Conservation (phyloP, 1,284 basidiomycete genomes). For the Neolentinus lepideus region DNA sequence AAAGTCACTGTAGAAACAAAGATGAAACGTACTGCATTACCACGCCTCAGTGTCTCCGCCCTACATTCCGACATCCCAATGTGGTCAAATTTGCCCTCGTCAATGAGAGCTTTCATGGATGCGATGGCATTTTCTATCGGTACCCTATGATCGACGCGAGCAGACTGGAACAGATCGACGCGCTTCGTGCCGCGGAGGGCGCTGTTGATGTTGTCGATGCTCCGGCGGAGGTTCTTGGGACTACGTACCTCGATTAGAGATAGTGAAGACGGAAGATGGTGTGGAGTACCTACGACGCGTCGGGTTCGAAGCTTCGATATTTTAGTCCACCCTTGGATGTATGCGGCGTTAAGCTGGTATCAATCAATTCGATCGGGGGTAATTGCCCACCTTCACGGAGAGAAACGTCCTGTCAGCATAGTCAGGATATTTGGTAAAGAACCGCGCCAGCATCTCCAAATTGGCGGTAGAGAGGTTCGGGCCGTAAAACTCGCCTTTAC, state of each 20-base stretch:
- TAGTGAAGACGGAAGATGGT: neutral
- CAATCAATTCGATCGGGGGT: neutral
- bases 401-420: conserved; percentile 44
- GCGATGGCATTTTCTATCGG: conserved; percentile 26
- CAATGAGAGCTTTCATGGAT: conserved; percentile 19
- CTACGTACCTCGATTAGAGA: conserved; percentile 19
- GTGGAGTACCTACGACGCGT: conserved; percentile 20
- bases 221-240: conserved; percentile 31
- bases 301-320: conserved; percentile 10
- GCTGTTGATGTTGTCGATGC: conserved; percentile 29
- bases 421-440: conserved; percentile 44
- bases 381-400: conserved; percentile 27
- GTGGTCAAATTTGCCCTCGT: conserved; percentile 36
- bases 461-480: conserved; percentile 26
- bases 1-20: neutral
- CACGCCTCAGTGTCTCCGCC: conserved; percentile 37
- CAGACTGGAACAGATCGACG: conserved; percentile 36
- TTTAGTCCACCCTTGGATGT: conserved; percentile 35
- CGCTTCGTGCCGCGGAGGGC: conserved; percentile 32
- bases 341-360: neutral
- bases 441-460: conserved; percentile 33
- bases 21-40: conserved; percentile 11
- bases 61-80: conserved; percentile 42
- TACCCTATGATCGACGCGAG: conserved; percentile 24
- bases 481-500: conserved; percentile 36